Evolutionary conservation across 768 basidiomycete genomes (phyloP).

Genomic region (Collybia sordida): DNA sequence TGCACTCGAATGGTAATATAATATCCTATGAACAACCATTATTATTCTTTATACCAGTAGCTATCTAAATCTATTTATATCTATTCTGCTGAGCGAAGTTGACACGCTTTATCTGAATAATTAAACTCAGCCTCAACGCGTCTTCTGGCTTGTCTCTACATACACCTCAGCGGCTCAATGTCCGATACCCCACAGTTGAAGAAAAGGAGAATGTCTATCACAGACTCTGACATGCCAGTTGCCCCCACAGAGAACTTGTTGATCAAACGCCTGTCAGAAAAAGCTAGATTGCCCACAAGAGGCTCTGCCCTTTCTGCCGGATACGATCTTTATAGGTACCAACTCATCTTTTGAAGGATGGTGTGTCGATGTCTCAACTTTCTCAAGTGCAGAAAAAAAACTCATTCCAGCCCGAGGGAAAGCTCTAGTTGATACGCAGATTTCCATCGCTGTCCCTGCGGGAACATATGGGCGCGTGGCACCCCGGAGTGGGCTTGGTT

Average conservation of each 20-base stretch:
- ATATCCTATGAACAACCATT: not conserved
- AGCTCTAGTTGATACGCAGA: conserved; percentile 86
- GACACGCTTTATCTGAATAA: conserved; percentile 21
- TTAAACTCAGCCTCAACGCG: conserved; percentile 37
- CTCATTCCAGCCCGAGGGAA: conserved; percentile 87
- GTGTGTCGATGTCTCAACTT: conserved; percentile 1
- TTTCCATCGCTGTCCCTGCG: conserved; percentile 89
- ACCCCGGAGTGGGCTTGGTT: conserved; percentile 93
- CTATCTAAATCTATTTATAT: too few relatives aligned
- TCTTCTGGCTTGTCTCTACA: conserved; percentile 13
- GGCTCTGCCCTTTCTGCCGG: conserved; percentile 89
- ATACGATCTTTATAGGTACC: conserved; percentile 92
- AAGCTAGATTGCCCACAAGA: conserved; percentile 81
- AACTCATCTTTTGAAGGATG: not conserved
- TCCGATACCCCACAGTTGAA: conserved; percentile 42
- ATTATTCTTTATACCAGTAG: too few relatives aligned
- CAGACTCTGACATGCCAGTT: conserved; percentile 26
- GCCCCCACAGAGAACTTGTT: conserved; percentile 56
- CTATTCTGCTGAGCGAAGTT: conserved; percentile 27
- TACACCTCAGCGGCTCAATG: too few relatives aligned
- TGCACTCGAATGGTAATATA: not conserved
- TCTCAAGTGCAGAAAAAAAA: conserved; percentile 77
- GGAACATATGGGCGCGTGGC: conserved; percentile 98
- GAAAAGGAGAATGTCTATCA: conserved; percentile 57
- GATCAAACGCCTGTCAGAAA: conserved; percentile 82